Evolutionary conservation across 1,284 basidiomycete species (phyloP), one percentile per base, ranked within the genome.

Genomic region (Ganoderma lingzhi): DNA sequence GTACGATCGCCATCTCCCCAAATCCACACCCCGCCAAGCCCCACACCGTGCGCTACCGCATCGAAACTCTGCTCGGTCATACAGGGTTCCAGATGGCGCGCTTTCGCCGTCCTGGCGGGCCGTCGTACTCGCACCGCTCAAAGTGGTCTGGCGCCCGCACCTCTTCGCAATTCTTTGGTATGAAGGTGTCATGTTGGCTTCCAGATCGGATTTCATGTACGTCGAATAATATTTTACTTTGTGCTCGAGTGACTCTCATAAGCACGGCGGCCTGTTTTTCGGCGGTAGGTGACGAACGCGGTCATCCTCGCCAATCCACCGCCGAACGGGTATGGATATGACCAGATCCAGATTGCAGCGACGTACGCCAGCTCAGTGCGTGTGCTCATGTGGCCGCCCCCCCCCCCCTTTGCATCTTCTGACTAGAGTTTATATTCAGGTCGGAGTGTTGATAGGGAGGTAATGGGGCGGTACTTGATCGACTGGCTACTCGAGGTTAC

Each of bases 111-210:
- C 84, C 0, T 91, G 90, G 88, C 75, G 65, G 17, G 80, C 85
- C 35, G 79, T 84, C 6, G 72, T 85, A 23, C 67, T 80, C 6
- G 81, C 84, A 1, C 85, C 85, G 15, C 76, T 92, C 42, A 80
- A 84, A 58, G 83, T 92, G 9, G 72, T 90, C 28, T 91, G 89
- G 89, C 79, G 89, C 44, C 91, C 91, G 0, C 90, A 92, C 70
- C 78, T 91, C 6, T 70, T 91, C 28, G 78, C 82, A 15, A 80
- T 90, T 30, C 75, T 88, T 44, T 63, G 88, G 53, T 92, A 89
- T 67, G 88, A 90, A 86, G 87, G 85, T 10, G 78, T 86, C 64
- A 70, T 91, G 6, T 92, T 93, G 91, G 91, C 3, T 92, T 93
- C 76, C 75, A 82, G 41, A 90, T 93, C 65, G 92, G 92, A 35